Percentiles rank a stretch among this genome's conserved stretches.
These are phyloP conservation scores for Inga oerstediana DNA, from an alignment of 306 rosid genomes.

Conservation along the genomic window DNA sequence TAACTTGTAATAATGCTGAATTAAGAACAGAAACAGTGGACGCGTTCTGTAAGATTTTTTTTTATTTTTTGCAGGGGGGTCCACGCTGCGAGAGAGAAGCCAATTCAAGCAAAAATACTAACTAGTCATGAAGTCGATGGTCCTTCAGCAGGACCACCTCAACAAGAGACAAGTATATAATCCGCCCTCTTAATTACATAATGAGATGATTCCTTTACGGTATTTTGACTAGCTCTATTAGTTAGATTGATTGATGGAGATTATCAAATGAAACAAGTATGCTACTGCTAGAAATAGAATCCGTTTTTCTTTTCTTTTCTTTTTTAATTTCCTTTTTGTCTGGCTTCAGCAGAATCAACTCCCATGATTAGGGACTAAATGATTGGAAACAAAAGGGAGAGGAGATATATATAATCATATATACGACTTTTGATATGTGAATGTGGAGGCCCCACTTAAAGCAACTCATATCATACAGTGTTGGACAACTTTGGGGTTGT, in stretches of 20 bases:
- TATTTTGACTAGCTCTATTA: neutral
- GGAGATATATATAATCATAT: slow-evolving; percentile 6
- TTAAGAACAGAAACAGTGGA: neutral
- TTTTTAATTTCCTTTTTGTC: neutral
- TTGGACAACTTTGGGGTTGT: slow-evolving; percentile 30
- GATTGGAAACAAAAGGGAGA: neutral
- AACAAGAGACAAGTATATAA: slow-evolving; percentile 18
- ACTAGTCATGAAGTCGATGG: slow-evolving; percentile 8
- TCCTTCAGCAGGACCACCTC: slow-evolving; percentile 34
- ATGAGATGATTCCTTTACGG: neutral
- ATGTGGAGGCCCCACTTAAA: slow-evolving; percentile 55
- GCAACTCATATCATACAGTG: slow-evolving; percentile 31
- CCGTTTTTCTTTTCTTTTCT: neutral
- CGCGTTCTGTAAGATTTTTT: neutral
- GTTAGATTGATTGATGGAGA: neutral
- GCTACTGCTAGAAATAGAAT: neutral
- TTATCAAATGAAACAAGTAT: neutral
- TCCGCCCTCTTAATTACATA: neutral
- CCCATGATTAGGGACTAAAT: neutral
- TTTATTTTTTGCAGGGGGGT: neutral
- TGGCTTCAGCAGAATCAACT: neutral
- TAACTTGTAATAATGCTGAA: slow-evolving; percentile 12
- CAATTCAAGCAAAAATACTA: neutral
- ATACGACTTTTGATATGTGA: slow-evolving; percentile 25
- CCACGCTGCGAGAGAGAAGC: slow-evolving; percentile 3